Percentiles rank a stretch among this genome's conserved stretches.
Conservation (phyloP, 345 rosid genomes). For the Citrus inodora region DNA sequence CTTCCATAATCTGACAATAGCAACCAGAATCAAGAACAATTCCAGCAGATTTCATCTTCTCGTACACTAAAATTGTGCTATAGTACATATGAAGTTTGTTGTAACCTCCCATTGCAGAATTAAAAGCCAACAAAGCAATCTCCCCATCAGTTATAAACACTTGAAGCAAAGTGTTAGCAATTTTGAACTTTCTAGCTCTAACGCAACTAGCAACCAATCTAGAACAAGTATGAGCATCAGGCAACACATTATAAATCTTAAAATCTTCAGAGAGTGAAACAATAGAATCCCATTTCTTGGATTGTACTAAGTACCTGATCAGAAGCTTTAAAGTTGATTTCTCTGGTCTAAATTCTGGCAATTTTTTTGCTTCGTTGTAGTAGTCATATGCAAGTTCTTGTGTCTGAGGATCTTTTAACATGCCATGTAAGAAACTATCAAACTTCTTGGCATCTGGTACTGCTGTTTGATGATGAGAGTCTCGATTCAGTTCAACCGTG, state of each 20-base stretch:
- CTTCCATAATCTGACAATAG: conserved; percentile 69
- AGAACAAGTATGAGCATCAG: conserved; percentile 55
- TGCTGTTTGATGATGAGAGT: conserved; percentile 21
- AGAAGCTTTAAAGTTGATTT: conserved; percentile 44
- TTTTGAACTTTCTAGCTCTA: conserved; percentile 51
- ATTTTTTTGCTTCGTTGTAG: conserved; percentile 58
- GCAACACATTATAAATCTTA: conserved; percentile 45
- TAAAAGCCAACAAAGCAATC: conserved; percentile 45
- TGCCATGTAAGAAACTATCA: conserved; percentile 40
- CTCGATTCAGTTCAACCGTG: neutral
- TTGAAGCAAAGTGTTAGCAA: conserved; percentile 45
- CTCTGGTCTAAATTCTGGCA: conserved; percentile 45
- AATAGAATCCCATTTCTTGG: conserved; percentile 62
- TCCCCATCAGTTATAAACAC: conserved; percentile 36
- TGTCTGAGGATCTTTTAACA: conserved; percentile 41
- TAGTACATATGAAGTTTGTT: conserved; percentile 83
- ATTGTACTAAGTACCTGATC: conserved; percentile 49
- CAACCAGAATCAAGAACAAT: conserved; percentile 47
- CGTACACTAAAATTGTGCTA: conserved; percentile 46
- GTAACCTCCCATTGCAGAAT: conserved; percentile 70
- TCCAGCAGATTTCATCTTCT: conserved; percentile 41
- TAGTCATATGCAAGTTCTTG: conserved; percentile 44
- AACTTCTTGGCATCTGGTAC: conserved; percentile 30
- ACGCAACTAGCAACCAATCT: conserved; percentile 50
- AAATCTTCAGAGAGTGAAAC: conserved; percentile 51